Base-by-base conservation (phyloP, 148 eudicot species). In the Amaranthus hypochondriacus region DNA sequence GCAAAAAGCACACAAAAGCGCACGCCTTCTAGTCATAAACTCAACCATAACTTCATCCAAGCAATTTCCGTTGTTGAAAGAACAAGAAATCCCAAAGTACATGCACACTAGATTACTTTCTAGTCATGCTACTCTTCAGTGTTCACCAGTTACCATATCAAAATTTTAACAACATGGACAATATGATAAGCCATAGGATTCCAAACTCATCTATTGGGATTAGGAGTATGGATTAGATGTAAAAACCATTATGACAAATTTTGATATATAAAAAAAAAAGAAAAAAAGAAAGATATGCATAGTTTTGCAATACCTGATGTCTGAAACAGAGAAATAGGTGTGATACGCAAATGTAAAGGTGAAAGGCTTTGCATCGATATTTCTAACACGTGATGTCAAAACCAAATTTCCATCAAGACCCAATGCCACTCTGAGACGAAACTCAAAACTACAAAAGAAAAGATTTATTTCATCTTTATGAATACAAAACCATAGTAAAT, bases 321-420 rank as follows among this genome's bases (percentile, higher is more conserved):
- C 95, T 44, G 98, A 89, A 80, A 94, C 95, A 76, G 92, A 94
- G 74, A 91, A 87, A 78, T 91, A 89, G 78, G 93, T 89, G 80
- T 89, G 97, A 86, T 91, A 91, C 21, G 98, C 98, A 88, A 91
- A 91, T 79, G 92, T 89, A 79, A 91, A 94, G 60, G 78, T 62
- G 78, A 94, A 94, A 4, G 98, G 90, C 80, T 92, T 90, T 68
- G 89, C 85, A 78, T 95, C 98, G 67, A 86, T 72, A 78, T 95
- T 95, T 81, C 97, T 86, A 78, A 95, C 83, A 18, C 98, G 90
- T 74, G 98, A 95, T 73, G 86, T 95, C 88, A 95, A 55, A 93
- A 86, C 84, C 77, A 95, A 82, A 81, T 95, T 90, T 84, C 97
- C 98, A 78, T 85, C 90, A 76, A 93, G 96, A 74, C 92, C 90